Evolutionary conservation across 257 asterid species (phyloP).

Genomic region (Penstemon eatonii): DNA sequence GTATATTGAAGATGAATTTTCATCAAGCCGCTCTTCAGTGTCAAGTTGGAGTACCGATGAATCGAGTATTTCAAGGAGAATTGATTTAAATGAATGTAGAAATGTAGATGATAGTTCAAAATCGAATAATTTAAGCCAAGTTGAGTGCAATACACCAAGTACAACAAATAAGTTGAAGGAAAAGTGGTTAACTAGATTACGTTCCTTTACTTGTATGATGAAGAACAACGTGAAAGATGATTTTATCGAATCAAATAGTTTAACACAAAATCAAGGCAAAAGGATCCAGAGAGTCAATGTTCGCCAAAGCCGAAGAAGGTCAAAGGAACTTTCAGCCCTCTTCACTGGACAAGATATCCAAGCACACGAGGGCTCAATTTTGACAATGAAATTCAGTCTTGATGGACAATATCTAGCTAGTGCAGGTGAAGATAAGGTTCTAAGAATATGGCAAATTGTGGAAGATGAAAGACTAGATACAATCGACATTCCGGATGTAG

Average conservation of each 20-base stretch:
- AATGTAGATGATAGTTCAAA: slow-evolving; percentile 34
- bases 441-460: slow-evolving; percentile 82
- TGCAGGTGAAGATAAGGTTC: slow-evolving; percentile 81
- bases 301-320: slow-evolving; percentile 47
- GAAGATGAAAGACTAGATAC: slow-evolving; percentile 73
- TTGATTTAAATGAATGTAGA: slow-evolving; percentile 31
- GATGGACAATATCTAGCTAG: slow-evolving; percentile 83
- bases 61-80: slow-evolving; percentile 31
- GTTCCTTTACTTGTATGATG: slow-evolving; percentile 52
- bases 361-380: slow-evolving; percentile 83
- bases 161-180: slow-evolving; percentile 42
- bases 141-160: slow-evolving; percentile 25
- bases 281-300: slow-evolving; percentile 61
- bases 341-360: slow-evolving; percentile 72
- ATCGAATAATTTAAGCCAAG: slow-evolving; percentile 28
- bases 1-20: slow-evolving; percentile 42
- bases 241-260: slow-evolving; percentile 24
- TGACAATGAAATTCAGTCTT: slow-evolving; percentile 79
- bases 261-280: slow-evolving; percentile 29
- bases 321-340: slow-evolving; percentile 83
- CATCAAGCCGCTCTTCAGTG: slow-evolving; percentile 44
- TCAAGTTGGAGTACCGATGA: slow-evolving; percentile 49
- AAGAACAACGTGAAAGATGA: slow-evolving; percentile 33
- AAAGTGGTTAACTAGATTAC: slow-evolving; percentile 55
- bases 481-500: slow-evolving; percentile 58